These are phyloP conservation scores for Magnusiomyces fungicola DNA, from an alignment of 1,139 yeast genomes.

Conservation along the genomic window DNA sequence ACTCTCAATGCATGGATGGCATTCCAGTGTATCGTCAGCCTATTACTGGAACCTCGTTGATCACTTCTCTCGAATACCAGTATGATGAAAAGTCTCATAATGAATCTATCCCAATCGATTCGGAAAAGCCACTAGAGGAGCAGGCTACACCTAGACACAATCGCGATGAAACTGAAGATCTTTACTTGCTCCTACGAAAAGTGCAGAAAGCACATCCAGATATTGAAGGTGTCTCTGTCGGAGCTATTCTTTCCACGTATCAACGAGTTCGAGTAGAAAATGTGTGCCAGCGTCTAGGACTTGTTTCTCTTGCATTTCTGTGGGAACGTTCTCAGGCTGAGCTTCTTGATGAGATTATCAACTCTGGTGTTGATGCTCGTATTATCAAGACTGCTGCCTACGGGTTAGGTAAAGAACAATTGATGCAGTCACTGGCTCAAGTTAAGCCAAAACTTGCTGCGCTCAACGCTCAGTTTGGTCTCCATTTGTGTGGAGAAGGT, in stretches of 20 bases:
- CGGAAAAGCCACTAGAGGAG: background rate
- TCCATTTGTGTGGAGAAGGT: constrained; percentile 96
- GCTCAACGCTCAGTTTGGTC: constrained; percentile 61
- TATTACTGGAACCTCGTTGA: constrained; percentile 56
- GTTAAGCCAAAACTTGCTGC: constrained; percentile 51
- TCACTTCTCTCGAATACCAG: constrained; percentile 59
- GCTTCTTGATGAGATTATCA: constrained; percentile 76
- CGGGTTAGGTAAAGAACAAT: constrained; percentile 59
- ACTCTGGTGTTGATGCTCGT: constrained; percentile 68
- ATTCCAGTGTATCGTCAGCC: constrained; percentile 73
- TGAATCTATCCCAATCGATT: background rate
- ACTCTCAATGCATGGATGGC: constrained; percentile 56
- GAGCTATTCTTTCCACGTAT: constrained; percentile 89
- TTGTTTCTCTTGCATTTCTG: constrained; percentile 64
- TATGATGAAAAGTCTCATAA: too few species aligned
- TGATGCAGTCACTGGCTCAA: constrained; percentile 60
- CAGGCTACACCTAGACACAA: constrained; percentile 40
- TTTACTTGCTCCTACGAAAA: constrained; percentile 43
- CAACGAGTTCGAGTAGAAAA: constrained; percentile 90
- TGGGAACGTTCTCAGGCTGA: constrained; percentile 86
- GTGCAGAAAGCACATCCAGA: constrained; percentile 59
- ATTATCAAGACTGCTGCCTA: constrained; percentile 89
- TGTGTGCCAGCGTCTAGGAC: constrained; percentile 67
- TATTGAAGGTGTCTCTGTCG: constrained; percentile 80
- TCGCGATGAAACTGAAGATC: constrained; percentile 78